Conservation (phyloP, 257 asterid species). For the Jasminum sambac region DNA sequence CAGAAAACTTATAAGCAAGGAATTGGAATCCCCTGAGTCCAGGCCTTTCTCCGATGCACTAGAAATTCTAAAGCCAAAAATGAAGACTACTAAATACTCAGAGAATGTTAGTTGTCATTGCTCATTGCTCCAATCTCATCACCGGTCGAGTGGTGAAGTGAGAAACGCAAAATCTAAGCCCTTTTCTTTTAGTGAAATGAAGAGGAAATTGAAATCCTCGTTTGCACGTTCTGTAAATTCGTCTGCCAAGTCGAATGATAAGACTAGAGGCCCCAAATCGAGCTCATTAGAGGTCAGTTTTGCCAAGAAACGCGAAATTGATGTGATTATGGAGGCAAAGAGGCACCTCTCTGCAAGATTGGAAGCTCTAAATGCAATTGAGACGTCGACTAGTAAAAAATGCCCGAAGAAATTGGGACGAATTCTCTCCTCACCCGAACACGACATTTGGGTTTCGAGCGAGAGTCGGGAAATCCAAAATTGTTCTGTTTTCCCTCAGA, state of each 20-base stretch:
- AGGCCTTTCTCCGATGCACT: conserved; percentile 56
- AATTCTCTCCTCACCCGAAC: conserved; percentile 63
- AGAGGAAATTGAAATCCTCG: conserved; percentile 53
- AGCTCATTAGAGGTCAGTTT: conserved; percentile 28
- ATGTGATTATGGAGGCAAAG: conserved; percentile 73
- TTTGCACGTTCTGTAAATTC: conserved; percentile 40
- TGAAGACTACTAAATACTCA: conserved; percentile 26
- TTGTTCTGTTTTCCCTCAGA: conserved; percentile 23
- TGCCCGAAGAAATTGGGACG: conserved; percentile 49
- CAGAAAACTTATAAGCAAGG: conserved; percentile 29
- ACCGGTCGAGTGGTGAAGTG: conserved; percentile 23
- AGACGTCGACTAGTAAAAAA: conserved; percentile 26
- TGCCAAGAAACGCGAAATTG: conserved; percentile 37
- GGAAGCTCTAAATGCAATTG: conserved; percentile 29
- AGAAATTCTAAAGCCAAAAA: conserved; percentile 47
- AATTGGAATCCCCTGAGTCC: conserved; percentile 30
- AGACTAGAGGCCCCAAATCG: conserved; percentile 19
- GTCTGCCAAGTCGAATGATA: conserved; percentile 25
- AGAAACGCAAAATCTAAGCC: conserved; percentile 32
- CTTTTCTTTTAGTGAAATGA: conserved; percentile 59
- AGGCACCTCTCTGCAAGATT: conserved; percentile 67
- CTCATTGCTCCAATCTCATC: conserved; percentile 47
- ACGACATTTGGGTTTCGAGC: conserved; percentile 40
- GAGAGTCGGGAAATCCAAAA: conserved; percentile 35
- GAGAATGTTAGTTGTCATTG: conserved; percentile 43